A percentile compares a stretch with the other conserved stretches of the same genome.
Conservation (phyloP, 257 asterid genomes). For the Nicotiana obtusifolia region DNA sequence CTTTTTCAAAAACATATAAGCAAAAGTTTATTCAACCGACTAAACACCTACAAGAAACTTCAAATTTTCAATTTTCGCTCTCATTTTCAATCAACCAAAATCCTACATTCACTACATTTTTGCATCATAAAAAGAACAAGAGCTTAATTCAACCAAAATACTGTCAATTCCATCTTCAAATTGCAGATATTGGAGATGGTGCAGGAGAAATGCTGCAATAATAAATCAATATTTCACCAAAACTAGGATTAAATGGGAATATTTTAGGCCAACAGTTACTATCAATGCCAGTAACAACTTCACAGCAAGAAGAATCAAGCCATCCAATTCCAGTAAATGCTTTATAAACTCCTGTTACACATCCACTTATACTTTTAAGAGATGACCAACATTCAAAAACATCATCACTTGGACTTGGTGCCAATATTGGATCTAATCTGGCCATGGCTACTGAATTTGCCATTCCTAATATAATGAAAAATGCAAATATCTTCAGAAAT, state of each 20-base stretch:
- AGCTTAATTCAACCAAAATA: neutral
- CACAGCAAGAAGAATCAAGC: constrained; percentile 29
- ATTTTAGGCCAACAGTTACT: constrained; percentile 27
- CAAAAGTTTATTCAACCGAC: neutral
- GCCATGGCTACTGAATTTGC: neutral
- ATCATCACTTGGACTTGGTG: neutral
- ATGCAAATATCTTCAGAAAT: neutral
- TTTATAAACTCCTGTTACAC: constrained; percentile 1
- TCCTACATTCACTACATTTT: neutral
- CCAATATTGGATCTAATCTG: neutral
- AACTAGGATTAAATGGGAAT: constrained; percentile 14
- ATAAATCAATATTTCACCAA: neutral
- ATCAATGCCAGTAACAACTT: constrained; percentile 9
- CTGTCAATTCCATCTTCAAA: constrained; percentile 4
- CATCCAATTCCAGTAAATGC: neutral
- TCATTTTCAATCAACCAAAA: too few relatives aligned
- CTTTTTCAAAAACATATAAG: neutral
- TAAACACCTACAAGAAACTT: neutral
- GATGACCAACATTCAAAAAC: neutral
- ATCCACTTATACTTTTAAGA: neutral
- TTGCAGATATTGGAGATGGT: neutral
- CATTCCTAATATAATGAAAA: neutral
- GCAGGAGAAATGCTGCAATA: neutral
- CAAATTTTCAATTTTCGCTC: too few relatives aligned
- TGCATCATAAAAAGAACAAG: neutral